Evolutionary conservation across 441 rosid species (phyloP), one percentile per base, ranked within the genome.

Genomic region (Macaranga tanarius): DNA sequence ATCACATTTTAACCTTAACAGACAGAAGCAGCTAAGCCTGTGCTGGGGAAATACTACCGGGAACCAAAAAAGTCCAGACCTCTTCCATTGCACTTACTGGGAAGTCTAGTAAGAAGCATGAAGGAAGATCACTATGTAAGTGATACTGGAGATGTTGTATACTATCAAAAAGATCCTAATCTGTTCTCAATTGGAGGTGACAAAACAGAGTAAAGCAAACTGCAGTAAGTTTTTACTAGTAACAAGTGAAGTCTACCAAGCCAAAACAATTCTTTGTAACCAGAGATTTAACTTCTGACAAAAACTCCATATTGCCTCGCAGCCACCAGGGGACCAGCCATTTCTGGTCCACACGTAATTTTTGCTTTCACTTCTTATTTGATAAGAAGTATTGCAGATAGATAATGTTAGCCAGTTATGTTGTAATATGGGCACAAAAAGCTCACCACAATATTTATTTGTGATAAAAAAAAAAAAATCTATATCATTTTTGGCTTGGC

Each of bases 11-110:
- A 48, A 20, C 20, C 8, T 62, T 5, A 17, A 28, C 80, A 95
- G 99, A 95, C 99, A 7, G 87, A 85, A 82, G 93, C 91, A 57
- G 93, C 97, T 2, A 95, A 84, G 72, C 91, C 87, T 2, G 96
- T 92, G 82, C 76, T 95, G 25, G 98, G 97, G 15, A 86, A 89
- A 72, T 95, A 95, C 81, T 95, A 92, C 67, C 80, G 90, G 38
- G 91, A 95, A 83, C 99, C 98, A 0, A 63, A 81, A 72, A 91
- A 76, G 75, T 91, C 99, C 31, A 84, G 88, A 67, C 92, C 86
- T 8, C 63, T 95, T 66, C 99, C 99, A 1, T 69, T 82, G 40
- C 93, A 89, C 79, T 81, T 95, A 62, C 67, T 91, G 7, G 85
- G 84, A 59, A 77, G 72, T 85, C 81, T 92, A 51, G 58, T 84